Base-by-base conservation (phyloP, 2,329 filamentous ascomycete species). In the Neocucurbitaria cava region DNA sequence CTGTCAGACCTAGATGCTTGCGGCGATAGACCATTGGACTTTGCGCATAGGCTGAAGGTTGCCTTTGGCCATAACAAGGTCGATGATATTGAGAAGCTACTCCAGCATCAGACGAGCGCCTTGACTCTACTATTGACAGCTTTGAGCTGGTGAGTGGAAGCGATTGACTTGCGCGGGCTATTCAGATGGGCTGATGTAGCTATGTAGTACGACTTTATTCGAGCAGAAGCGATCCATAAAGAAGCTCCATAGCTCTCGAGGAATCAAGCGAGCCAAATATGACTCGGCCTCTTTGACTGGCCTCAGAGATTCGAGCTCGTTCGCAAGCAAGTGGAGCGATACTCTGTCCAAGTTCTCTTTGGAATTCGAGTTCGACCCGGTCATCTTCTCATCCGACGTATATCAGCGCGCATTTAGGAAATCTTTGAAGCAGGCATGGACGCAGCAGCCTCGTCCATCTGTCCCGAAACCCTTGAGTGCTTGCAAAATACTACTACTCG, bases 101-200 rank as follows among this genome's bases (percentile, higher is more conserved):
- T 64, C 31, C 56, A 57, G 11, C 39, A 47, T 36, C 61, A 66
- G 44, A 62, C 46, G 5, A 42, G 30, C 13, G 47, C 58, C 2
- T 30, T 64, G 21, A 62, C 51, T 11, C 38, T 66, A 21, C 54
- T 64, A 18, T 59, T 66, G 13, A 62, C 56, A 9, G 58, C 58
- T 18, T 60, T 49, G 20, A 66, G 58, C 38, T 56, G 58, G 62
- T 64, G 35, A 36, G 54, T 31, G 8, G n/a, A n/a, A n/a, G n/a
- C n/a, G n/a, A n/a, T n/a, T n/a, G n/a, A n/a, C n/a, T n/a, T n/a
- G n/a, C n/a, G 26, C 10, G 26, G 46, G 24, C 31, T 15, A 15
- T 18, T 24, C 13, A 26, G 36, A n/a, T n/a, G n/a, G n/a, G n/a
- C n/a, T n/a, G n/a, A n/a, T n/a, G n/a, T n/a, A n/a, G n/a, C n/a